Conservation (phyloP, 345 rosid genomes). For the Sapria himalayana region DNA sequence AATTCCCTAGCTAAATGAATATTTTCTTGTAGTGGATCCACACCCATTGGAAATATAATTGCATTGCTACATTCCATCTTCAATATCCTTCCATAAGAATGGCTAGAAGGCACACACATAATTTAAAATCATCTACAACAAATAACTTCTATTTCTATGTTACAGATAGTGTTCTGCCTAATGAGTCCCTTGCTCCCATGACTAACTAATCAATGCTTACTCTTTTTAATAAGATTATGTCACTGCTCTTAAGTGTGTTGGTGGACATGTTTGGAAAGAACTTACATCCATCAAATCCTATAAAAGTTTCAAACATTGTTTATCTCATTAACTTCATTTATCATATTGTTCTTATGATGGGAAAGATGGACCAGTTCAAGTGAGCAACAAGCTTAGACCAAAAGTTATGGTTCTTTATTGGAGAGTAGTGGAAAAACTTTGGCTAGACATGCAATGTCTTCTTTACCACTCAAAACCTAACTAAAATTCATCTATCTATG, state of each 20-base stretch:
- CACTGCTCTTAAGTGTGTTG: constrained; percentile 40
- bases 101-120: constrained; percentile 79
- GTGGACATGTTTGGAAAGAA: constrained; percentile 74
- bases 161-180: constrained; percentile 80
- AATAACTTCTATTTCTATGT: constrained; percentile 78
- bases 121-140: constrained; percentile 72
- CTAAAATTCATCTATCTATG: constrained; percentile 49
- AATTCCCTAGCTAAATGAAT: too few species aligned
- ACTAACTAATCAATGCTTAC: constrained; percentile 69
- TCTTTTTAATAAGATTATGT: constrained; percentile 50
- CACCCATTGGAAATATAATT: constrained; percentile 81
- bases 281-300: constrained; percentile 27
- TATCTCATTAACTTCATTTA: constrained; percentile 83
- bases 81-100: constrained; percentile 92
- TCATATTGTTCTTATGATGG: constrained; percentile 82
- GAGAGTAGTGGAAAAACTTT: constrained; percentile 44
- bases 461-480: constrained; percentile 71
- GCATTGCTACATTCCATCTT: constrained; percentile 93
- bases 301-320: constrained; percentile 58
- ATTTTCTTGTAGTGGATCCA: too few species aligned
- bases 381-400: constrained; percentile 62
- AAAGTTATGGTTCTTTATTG: constrained; percentile 53
- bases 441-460: constrained; percentile 70
- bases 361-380: constrained; percentile 81
- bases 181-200: constrained; percentile 97